Base-by-base conservation (phyloP, 2,329 filamentous ascomycete genomes). In the Aureobasidium zeae region DNA sequence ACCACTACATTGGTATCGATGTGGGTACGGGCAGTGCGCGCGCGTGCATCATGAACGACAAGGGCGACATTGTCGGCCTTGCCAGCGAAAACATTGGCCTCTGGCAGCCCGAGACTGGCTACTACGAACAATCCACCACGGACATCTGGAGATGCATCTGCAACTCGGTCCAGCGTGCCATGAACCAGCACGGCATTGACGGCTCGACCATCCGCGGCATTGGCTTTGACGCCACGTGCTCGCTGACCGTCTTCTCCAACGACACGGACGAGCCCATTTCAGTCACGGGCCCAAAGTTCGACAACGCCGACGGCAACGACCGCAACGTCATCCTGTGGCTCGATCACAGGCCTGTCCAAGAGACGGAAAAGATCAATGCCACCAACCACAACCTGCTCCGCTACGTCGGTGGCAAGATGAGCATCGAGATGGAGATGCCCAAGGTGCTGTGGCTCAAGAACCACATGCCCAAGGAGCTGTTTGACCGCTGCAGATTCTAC, bases 401-500 rank as follows among this genome's bases (percentile, higher is more conserved):
- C 57, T 98, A 98, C 60, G 91, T 98, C 13, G 91, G 91, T 54
- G 91, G 91, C 51, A 89, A 83, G 62, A 98, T 98, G 91, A 94
- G 86, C 61, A 89, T 95, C 52, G 91, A 98, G 71, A 98, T 98
- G 91, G 91, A 98, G 64, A 93, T 98, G 45, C 91, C 91, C 51
- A 98, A 98, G 68, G 86, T 95, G 1, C 73, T 96, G 46, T 98
- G 91, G 91, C 74, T 98, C 59, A 96, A 96, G 74, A 94, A 94
- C 65, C 77, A 96, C 67, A 96, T 98, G 91, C 83, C 91, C 2
- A 74, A 83, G 44, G 85, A 94, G 56, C 71, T 91, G 12, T 98
- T 96, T 57, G 80, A 81, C 45, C 79, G 82, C 49, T 95, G 88
- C 78, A 95, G 94, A 65, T 98, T 98, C 61, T 98, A 94, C 63